A percentile compares a stretch with the other conserved stretches of the same genome.
Conservation (phyloP, 1,284 basidiomycete genomes). For the Athelia sp. region DNA sequence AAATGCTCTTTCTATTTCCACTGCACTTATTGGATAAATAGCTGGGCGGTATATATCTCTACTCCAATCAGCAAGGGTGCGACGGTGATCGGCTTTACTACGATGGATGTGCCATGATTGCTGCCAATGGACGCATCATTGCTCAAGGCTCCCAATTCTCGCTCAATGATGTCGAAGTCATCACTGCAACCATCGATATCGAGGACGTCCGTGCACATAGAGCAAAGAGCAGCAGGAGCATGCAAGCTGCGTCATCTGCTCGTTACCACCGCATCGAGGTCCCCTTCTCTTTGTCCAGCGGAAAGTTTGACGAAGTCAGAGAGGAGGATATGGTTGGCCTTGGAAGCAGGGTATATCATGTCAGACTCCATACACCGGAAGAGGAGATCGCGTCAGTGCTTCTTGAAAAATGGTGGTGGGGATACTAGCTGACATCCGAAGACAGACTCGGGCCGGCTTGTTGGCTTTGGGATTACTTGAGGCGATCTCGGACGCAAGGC, state of each 20-base stretch:
- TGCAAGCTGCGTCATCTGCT: slow-evolving; percentile 81
- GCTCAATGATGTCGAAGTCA: slow-evolving; percentile 91
- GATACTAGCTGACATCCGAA: slow-evolving; percentile 4
- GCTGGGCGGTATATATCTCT: slow-evolving; percentile 96
- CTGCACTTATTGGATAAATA: slow-evolving; percentile 24
- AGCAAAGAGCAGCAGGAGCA: slow-evolving; percentile 75
- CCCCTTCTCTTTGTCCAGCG: slow-evolving; percentile 70
- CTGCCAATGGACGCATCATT: slow-evolving; percentile 87
- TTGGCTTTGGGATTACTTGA: slow-evolving; percentile 99
- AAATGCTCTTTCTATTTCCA: background rate
- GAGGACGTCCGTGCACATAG: slow-evolving; percentile 91
- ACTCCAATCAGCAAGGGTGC: slow-evolving; percentile 98
- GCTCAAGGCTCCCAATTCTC: slow-evolving; percentile 98
- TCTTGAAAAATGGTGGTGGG: background rate
- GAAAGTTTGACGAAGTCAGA: slow-evolving; percentile 59
- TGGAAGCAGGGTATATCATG: slow-evolving; percentile 42
- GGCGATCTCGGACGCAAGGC: slow-evolving; percentile 90
- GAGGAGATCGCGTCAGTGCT: slow-evolving; percentile 92
- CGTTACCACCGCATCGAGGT: slow-evolving; percentile 78
- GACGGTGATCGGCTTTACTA: slow-evolving; percentile 98
- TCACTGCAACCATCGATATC: slow-evolving; percentile 92
- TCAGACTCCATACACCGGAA: slow-evolving; percentile 84
- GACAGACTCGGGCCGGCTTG: slow-evolving; percentile 91
- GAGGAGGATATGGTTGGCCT: slow-evolving; percentile 50
- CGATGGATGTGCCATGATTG: slow-evolving; percentile 95